phyloP scores from a whole-genome alignment of 345 rosid genomes.

The Isatis tinctoria region DNA sequence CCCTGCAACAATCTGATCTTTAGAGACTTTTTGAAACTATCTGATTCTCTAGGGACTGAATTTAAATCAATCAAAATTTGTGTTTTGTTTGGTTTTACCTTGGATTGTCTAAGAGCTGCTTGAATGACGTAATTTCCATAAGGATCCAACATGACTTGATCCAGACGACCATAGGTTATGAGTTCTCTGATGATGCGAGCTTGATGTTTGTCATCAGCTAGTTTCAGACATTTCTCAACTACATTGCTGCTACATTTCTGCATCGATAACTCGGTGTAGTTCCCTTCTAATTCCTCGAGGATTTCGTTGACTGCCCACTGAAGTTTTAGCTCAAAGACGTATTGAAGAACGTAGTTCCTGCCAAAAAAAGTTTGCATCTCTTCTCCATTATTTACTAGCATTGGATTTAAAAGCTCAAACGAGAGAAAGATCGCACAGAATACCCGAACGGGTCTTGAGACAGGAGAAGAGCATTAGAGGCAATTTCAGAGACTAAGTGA shows the following conservation, averaged over 20 bases:
- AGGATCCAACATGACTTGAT: constrained; percentile 81
- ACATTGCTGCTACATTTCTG: constrained; percentile 92
- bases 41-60: background rate
- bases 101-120: constrained; percentile 63
- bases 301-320: constrained; percentile 51
- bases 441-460: constrained; percentile 84
- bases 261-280: constrained; percentile 68
- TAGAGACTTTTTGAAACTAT: background rate
- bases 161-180: constrained; percentile 47
- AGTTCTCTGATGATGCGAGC: constrained; percentile 52
- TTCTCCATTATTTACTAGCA: background rate
- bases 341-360: constrained; percentile 83
- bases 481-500: constrained; percentile 47
- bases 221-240: constrained; percentile 73
- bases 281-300: constrained; percentile 62
- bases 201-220: constrained; percentile 47
- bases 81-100: constrained; percentile 34
- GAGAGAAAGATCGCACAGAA: background rate
- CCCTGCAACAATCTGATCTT: constrained; percentile 43
- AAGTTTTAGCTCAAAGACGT: constrained; percentile 57
- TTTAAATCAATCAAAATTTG: background rate
- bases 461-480: constrained; percentile 63
- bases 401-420: background rate
- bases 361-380: background rate
- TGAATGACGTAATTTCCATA: constrained; percentile 82